These are phyloP conservation scores for Lithohypha guttulata DNA, from an alignment of 2,329 filamentous ascomycete genomes.

Conservation along the genomic window DNA sequence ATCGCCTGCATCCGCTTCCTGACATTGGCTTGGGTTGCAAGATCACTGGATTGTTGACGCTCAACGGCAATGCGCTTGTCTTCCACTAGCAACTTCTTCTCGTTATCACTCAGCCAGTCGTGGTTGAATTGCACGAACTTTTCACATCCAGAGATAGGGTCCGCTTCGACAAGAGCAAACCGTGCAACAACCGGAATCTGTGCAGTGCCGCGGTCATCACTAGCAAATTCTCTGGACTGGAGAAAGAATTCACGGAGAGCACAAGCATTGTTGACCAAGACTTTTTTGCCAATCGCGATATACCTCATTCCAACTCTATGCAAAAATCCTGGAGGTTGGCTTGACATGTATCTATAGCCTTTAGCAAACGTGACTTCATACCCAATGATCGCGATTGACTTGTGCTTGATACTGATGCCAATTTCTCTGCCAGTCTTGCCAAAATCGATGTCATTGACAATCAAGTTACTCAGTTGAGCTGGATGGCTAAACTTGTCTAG, in stretches of 20 bases:
- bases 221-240: neutral
- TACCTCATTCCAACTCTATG: neutral
- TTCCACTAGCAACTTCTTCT: neutral
- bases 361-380: conserved; percentile 1
- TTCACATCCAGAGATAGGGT: neutral
- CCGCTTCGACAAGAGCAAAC: neutral
- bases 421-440: neutral
- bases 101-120: neutral
- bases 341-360: neutral
- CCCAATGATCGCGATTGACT: neutral
- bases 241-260: conserved; percentile 1
- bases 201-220: neutral
- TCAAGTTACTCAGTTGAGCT: neutral
- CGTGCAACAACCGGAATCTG: neutral
- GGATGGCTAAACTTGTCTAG: conserved; percentile 1
- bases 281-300: neutral
- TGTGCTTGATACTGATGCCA: neutral
- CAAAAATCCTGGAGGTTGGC: neutral
- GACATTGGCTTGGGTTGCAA: neutral
- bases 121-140: neutral
- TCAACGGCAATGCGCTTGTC: neutral
- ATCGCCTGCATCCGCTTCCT: conserved; percentile 1
- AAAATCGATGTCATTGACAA: neutral
- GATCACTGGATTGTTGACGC: neutral
- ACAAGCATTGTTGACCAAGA: neutral